Evolutionary conservation across 2,329 filamentous ascomycete genomes (phyloP).

Genomic region (Aspergillus fructus): DNA sequence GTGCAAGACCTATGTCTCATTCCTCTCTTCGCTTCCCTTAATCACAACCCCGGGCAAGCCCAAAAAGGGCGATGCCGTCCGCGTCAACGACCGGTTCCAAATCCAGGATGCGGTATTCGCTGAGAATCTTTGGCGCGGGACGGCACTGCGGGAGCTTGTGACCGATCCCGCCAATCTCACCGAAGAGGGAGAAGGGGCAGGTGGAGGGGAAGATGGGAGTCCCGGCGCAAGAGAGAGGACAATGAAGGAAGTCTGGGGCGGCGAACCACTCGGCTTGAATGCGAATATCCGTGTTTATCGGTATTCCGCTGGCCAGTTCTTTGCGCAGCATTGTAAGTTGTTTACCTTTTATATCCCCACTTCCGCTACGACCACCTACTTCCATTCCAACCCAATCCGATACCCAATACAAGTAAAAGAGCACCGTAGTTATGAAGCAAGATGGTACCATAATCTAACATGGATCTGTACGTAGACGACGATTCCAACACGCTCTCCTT

Average conservation of each 20-base stretch:
- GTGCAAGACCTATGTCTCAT: constrained; percentile 73
- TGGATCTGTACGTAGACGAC: constrained; percentile 62
- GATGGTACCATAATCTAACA: background rate
- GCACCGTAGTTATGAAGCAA: background rate
- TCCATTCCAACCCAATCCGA: background rate
- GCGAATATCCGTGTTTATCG: constrained; percentile 88
- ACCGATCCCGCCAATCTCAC: constrained; percentile 22
- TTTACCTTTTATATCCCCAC: background rate
- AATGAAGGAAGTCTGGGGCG: constrained; percentile 64
- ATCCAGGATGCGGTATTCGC: constrained; percentile 75
- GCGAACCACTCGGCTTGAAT: constrained; percentile 78
- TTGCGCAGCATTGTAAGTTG: constrained; percentile 82
- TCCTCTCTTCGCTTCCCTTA: constrained; percentile 68
- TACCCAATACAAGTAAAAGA: background rate
- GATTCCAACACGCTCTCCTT: constrained; percentile 75
- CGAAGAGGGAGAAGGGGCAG: constrained; percentile 19
- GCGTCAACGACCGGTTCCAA: constrained; percentile 89
- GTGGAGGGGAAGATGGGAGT: constrained; percentile 13
- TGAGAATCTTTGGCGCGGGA: constrained; percentile 71
- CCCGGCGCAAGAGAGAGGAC: constrained; percentile 17
- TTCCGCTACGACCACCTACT: background rate
- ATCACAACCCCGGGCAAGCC: constrained; percentile 76
- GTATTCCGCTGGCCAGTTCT: constrained; percentile 83
- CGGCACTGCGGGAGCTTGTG: constrained; percentile 66
- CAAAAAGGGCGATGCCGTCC: constrained; percentile 74